Evolutionary conservation across 139 green algal species (phyloP).

Genomic region (Spirogloea muscicola): DNA sequence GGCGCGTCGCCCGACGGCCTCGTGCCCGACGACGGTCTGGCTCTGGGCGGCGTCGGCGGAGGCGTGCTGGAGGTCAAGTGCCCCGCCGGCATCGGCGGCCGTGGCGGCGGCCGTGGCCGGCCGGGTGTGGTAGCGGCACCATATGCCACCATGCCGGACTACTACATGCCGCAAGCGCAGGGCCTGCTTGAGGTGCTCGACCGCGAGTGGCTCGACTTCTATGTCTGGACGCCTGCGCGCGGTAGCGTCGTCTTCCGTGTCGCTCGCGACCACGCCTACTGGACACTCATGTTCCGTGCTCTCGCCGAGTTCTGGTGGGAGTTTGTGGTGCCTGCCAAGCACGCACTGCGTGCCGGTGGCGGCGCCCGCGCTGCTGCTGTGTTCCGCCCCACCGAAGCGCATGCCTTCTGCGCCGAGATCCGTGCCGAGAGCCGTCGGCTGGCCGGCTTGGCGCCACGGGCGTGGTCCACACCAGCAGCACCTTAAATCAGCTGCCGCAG

Average conservation of each 20-base stretch:
- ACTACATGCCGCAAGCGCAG: slow-evolving; percentile 48
- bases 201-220: slow-evolving; percentile 47
- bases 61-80: slow-evolving; percentile 51
- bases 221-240: slow-evolving; percentile 46
- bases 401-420: too few relatives aligned
- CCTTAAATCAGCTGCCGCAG: too few relatives aligned
- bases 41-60: not conserved
- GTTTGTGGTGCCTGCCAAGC: slow-evolving; percentile 36
- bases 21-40: not conserved
- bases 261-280: slow-evolving; percentile 64
- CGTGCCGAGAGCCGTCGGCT: too few relatives aligned
- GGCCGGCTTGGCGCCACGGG: too few relatives aligned
- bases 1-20: slow-evolving; percentile 45
- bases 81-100: slow-evolving; percentile 13
- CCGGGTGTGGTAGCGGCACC: not conserved
- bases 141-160: slow-evolving; percentile 27
- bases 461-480: too few relatives aligned
- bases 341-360: too few relatives aligned
- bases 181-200: slow-evolving; percentile 49
- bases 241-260: slow-evolving; percentile 63
- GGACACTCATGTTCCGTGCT: slow-evolving; percentile 56
- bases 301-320: slow-evolving; percentile 72
- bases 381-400: too few relatives aligned
- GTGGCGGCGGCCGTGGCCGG: too few relatives aligned
- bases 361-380: too few relatives aligned